A percentile compares a stretch with the other conserved stretches of the same genome.
phyloP scores from a whole-genome alignment of 1,139 yeast species.

The Nakaseomyces glabratus region DNA sequence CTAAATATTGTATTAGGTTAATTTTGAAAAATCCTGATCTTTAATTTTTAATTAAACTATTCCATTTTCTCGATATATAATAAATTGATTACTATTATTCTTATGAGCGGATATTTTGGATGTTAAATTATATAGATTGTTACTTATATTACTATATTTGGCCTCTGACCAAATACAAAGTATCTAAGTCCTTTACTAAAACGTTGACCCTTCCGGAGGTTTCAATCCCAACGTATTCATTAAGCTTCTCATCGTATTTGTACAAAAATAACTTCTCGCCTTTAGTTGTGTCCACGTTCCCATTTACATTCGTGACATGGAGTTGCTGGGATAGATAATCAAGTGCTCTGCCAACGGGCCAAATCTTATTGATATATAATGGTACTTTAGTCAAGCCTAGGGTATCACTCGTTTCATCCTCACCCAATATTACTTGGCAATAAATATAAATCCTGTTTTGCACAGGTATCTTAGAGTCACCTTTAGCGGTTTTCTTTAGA shows the following conservation, averaged over 20 bases:
- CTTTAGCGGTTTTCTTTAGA: constrained; percentile 51
- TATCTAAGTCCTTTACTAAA: constrained; percentile 43
- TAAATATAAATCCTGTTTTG: constrained; percentile 56
- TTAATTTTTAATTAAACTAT: constrained; percentile 4
- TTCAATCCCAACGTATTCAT: constrained; percentile 30
- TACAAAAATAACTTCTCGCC: constrained; percentile 29
- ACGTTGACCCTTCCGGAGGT: constrained; percentile 38
- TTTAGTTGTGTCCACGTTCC: constrained; percentile 30
- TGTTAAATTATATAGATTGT: neutral
- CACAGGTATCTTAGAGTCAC: constrained; percentile 50
- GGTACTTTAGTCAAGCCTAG: constrained; percentile 22
- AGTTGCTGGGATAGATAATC: constrained; percentile 56
- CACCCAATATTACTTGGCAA: constrained; percentile 42
- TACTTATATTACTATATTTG: neutral
- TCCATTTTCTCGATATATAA: neutral
- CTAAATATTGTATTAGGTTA: no score
- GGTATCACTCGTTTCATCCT: constrained; percentile 27
- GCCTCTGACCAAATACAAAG: constrained; percentile 53
- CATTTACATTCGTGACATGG: constrained; percentile 47
- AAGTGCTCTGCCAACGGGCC: constrained; percentile 73
- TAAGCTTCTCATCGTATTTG: constrained; percentile 25
- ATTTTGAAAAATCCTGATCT: no score
- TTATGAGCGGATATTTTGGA: neutral
- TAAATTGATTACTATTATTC: neutral
- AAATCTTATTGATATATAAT: constrained; percentile 31